Conservation (phyloP, 2,329 filamentous ascomycete genomes). For the Drechslerella dactyloides region DNA sequence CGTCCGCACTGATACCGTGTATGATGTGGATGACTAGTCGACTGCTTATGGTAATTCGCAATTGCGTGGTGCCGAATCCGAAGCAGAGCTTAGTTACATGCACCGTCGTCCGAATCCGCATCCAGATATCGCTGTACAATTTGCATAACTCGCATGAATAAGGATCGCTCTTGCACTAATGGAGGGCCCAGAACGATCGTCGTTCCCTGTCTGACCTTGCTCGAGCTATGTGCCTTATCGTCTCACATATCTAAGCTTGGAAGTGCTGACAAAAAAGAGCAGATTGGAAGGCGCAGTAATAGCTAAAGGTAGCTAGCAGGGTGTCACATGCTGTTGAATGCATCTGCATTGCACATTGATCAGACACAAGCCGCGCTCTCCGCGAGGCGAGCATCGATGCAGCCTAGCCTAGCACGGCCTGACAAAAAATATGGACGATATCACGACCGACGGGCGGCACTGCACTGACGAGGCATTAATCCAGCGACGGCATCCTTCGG, state of each 20-base stretch:
- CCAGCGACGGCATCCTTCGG: conserved; percentile 48
- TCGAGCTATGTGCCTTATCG: no score
- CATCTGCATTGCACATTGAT: no score
- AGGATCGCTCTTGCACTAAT: no score
- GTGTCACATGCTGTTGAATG: conserved; percentile 4
- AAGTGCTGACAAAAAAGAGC: not conserved
- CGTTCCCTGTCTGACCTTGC: not conserved
- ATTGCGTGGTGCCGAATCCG: no score
- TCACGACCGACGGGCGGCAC: not conserved
- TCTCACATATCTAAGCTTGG: not conserved
- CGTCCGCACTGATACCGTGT: not conserved
- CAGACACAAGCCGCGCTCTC: conserved; percentile 22
- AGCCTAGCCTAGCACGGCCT: conserved; percentile 28
- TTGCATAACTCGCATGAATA: no score
- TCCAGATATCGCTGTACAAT: no score
- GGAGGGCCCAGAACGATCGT: not conserved
- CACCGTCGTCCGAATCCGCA: no score
- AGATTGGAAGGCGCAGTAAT: not conserved
- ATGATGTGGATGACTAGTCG: no score
- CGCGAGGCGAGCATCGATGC: conserved; percentile 34
- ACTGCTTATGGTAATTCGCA: no score
- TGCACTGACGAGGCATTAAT: conserved; percentile 19
- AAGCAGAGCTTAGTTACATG: no score
- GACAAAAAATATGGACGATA: conserved; percentile 22
- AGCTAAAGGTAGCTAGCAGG: not conserved